Base-by-base conservation (phyloP, 495 filamentous ascomycete species). In the Xylaria bambusicola region DNA sequence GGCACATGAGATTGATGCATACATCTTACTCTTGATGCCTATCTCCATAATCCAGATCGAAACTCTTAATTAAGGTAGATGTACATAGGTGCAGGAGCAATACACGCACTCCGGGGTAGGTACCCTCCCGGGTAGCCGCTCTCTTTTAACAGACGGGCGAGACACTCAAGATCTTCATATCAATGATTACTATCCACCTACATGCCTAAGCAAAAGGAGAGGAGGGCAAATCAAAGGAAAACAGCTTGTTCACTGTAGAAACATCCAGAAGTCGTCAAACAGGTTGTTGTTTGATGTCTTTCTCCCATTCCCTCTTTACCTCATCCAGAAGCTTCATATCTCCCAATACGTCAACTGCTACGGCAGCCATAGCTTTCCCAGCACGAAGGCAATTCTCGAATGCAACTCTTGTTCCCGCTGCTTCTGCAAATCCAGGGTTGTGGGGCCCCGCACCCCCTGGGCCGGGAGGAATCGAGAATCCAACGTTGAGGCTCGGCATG, bases 401-500 rank as follows among this genome's bases (percentile, higher is more conserved):
- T 2, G 83, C 80, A 46, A 70, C 72, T 50, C 71, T 75, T 0
- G 81, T 87, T 13, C 83, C 80, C 2, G 84, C 80, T 0, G 82
- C 78, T 12, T 73, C 70, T 21, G 82, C 78, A 73, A 88, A 90
- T 2, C 78, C 78, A 0, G 83, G 81, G 62, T 78, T 86, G 65
- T 90, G 86, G 12, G 78, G 82, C n/a, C 77, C 80, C 2, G 71
- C 73, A 0, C 75, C 77, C 13, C 74, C 65, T 2, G 76, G 70
- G 0, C 71, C 75, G 9, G 72, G 66, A 10, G 64, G 68, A 12
- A 91, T 88, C 4, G 71, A 73, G 60, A 89, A 88, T 41, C 82
- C 80, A 1, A 79, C 74, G 58, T 78, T 84, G 17, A 91, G 62
- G 33, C 82, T 86, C 20, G 87, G 88, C 62, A 86, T 78, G 1